A percentile compares a stretch with the other conserved stretches of the same genome.
These are phyloP conservation scores for Globisporangium megalacanthum DNA, from an alignment of 352 stramenopile species.

Conservation along the genomic window DNA sequence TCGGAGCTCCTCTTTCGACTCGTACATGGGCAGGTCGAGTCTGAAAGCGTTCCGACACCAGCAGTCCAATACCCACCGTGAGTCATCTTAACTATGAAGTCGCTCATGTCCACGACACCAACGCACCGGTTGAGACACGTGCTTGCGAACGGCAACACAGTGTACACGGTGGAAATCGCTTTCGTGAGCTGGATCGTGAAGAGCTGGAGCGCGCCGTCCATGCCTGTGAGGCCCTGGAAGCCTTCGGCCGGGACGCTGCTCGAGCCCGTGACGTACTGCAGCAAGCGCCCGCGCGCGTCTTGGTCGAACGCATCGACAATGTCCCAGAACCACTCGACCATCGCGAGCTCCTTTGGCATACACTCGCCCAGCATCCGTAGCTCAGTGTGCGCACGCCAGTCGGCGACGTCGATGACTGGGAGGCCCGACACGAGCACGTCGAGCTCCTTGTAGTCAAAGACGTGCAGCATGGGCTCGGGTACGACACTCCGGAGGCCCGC, in stretches of 20 bases:
- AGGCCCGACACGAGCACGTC: constrained; percentile 75
- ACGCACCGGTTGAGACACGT: constrained; percentile 78
- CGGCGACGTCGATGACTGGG: constrained; percentile 74
- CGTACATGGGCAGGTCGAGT: constrained; percentile 73
- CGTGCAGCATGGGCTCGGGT: constrained; percentile 91
- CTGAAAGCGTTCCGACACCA: constrained; percentile 20
- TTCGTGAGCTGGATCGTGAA: constrained; percentile 73
- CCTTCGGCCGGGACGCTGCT: constrained; percentile 75
- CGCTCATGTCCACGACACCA: background rate
- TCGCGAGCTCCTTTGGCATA: constrained; percentile 24
- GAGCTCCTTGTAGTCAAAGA: constrained; percentile 98
- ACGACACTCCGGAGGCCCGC: constrained; percentile 94
- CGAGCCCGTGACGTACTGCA: constrained; percentile 84
- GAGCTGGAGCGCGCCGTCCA: constrained; percentile 61
- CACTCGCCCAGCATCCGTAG: constrained; percentile 31
- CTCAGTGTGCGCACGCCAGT: constrained; percentile 82
- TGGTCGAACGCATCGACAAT: constrained; percentile 55
- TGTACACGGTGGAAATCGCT: constrained; percentile 35
- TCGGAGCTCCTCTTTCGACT: constrained; percentile 87
- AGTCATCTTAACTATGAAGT: background rate
- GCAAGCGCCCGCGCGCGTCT: constrained; percentile 51
- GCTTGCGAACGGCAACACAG: constrained; percentile 62
- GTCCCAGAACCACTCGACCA: constrained; percentile 82
- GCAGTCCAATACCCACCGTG: background rate
- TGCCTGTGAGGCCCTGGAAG: constrained; percentile 74